These are phyloP conservation scores for Daucus carota DNA, from an alignment of 129 eudicot genomes.

Conservation along the genomic window DNA sequence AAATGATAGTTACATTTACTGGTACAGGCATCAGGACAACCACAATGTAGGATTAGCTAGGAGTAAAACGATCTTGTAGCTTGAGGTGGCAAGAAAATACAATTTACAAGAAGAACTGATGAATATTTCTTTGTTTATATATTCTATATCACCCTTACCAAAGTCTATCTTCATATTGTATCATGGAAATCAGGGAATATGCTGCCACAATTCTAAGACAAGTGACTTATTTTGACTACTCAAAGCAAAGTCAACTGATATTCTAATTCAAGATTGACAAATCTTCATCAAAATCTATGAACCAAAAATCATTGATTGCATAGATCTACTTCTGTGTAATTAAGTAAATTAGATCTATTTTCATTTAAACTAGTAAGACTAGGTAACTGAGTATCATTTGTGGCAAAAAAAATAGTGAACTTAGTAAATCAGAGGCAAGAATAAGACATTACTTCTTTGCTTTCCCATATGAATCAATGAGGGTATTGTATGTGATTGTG, in stretches of 20 bases:
- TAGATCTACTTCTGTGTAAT: neutral
- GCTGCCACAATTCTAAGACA: neutral
- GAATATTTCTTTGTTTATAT: neutral
- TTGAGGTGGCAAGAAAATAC: neutral
- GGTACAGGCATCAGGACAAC: neutral
- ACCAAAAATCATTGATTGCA: neutral
- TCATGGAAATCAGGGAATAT: neutral
- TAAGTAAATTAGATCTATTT: neutral
- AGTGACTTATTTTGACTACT: neutral
- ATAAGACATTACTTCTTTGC: slow-evolving; percentile 54
- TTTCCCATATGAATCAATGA: slow-evolving; percentile 89
- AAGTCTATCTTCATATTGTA: neutral
- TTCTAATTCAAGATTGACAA: neutral
- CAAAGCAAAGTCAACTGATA: neutral
- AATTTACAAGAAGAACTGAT: neutral
- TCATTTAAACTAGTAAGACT: neutral
- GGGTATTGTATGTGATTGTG: slow-evolving; percentile 87
- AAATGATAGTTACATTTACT: neutral
- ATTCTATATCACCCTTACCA: no score
- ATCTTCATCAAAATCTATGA: neutral
- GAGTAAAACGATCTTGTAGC: neutral
- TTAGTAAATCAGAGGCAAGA: neutral
- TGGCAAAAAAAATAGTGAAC: slow-evolving; percentile 2
- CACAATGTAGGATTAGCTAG: neutral
- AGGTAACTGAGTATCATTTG: neutral